Conservation (phyloP, 2,329 filamentous ascomycete species). For the Fusarium sp. region DNA sequence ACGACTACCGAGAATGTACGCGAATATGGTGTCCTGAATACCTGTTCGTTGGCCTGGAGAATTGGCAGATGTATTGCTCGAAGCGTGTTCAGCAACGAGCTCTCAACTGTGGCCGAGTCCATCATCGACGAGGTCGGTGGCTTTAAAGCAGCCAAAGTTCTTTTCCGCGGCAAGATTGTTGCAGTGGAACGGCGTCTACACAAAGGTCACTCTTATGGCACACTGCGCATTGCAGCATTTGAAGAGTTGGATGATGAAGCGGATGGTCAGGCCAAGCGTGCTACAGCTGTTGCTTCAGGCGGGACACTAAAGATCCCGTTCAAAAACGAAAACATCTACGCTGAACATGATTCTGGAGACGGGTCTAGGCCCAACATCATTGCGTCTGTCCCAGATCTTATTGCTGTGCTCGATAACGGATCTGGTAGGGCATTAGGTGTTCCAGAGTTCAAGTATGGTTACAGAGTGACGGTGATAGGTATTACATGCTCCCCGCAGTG, state of each 20-base stretch:
- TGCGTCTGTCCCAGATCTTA: constrained; percentile 18
- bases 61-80: constrained; percentile 1
- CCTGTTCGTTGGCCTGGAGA: constrained; percentile 1
- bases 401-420: constrained; percentile 18
- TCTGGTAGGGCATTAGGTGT: constrained; percentile 23
- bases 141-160: not conserved
- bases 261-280: not conserved
- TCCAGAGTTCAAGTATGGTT: constrained; percentile 25
- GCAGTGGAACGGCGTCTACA: not conserved
- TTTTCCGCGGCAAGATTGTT: constrained; percentile 1
- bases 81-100: not conserved
- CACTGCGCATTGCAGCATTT: not conserved
- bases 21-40: not conserved
- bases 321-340: constrained; percentile 2
- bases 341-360: not conserved
- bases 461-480: constrained; percentile 15
- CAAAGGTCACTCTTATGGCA: not conserved
- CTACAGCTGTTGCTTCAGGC: not conserved
- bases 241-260: not conserved
- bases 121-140: constrained; percentile 1
- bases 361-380: not conserved
- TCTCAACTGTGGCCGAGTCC: not conserved
- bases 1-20: not conserved
- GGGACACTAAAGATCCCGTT: not conserved
- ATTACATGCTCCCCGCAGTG: constrained; percentile 21